Conservation (phyloP, 306 rosid species). For the Phaseolus lunatus region DNA sequence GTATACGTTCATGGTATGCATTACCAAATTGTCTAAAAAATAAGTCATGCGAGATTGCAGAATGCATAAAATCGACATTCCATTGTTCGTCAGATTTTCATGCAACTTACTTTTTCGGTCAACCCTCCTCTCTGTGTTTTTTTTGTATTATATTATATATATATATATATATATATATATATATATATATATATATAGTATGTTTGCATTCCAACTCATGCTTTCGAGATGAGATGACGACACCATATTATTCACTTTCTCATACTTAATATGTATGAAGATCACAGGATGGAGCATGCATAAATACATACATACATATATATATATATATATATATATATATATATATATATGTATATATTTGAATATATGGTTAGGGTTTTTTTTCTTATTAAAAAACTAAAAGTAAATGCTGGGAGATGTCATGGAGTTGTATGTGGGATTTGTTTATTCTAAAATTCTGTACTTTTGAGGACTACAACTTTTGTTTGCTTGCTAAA, state of each 20-base stretch:
- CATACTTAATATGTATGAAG: slow-evolving; percentile 36
- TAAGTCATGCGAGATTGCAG: slow-evolving; percentile 35
- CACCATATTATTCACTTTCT: slow-evolving; percentile 34
- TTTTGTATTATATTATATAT: background rate
- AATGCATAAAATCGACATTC: slow-evolving; percentile 49
- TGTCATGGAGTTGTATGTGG: background rate
- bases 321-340: slow-evolving; percentile 2
- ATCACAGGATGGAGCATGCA: slow-evolving; percentile 43
- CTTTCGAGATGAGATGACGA: slow-evolving; percentile 47
- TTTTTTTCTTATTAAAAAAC: background rate
- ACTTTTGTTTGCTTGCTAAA: background rate
- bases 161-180: too few relatives aligned
- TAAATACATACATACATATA: too few relatives aligned
- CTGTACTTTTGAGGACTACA: background rate
- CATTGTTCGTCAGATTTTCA: slow-evolving; percentile 29
- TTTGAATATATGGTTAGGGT: background rate
- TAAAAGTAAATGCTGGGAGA: background rate
- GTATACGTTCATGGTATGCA: slow-evolving; percentile 50
- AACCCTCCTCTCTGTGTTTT: slow-evolving; percentile 44
- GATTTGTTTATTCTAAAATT: background rate
- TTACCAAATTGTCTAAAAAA: slow-evolving; percentile 39
- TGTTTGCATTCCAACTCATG: slow-evolving; percentile 58
- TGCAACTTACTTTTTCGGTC: slow-evolving; percentile 49
- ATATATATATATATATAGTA: too few relatives aligned
- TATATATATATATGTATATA: background rate